phyloP scores from a whole-genome alignment of 108 stramenopile species.

The Nitzschia palea region DNA sequence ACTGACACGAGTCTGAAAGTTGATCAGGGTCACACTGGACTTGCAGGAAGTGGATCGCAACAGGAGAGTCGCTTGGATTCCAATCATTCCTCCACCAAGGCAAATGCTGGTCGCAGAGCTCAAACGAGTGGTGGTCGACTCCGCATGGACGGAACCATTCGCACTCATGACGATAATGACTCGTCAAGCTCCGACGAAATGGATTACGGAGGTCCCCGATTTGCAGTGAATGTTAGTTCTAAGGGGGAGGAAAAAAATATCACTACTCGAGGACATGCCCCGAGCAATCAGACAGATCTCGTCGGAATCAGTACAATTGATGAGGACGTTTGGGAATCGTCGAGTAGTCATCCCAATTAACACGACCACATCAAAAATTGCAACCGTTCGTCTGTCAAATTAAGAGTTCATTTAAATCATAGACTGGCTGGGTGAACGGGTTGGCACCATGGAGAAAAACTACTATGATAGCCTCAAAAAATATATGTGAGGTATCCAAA shows the following conservation, averaged over 20 bases:
- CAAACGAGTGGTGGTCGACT: neutral
- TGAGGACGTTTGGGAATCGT: neutral
- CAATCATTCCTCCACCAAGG: neutral
- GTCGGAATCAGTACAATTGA: too few relatives aligned
- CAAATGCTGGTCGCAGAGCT: neutral
- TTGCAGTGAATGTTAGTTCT: neutral
- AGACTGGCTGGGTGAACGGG: too few relatives aligned
- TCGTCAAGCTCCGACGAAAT: neutral
- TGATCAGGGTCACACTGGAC: neutral
- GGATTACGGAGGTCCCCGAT: neutral
- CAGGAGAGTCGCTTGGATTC: neutral
- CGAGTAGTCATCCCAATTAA: neutral
- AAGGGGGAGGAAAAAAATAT: neutral
- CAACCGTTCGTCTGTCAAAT: too few relatives aligned
- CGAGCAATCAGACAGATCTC: too few relatives aligned
- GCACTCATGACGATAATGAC: neutral
- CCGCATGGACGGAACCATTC: neutral
- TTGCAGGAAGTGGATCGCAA: neutral
- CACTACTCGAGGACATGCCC: too few relatives aligned
- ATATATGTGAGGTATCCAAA: too few relatives aligned
- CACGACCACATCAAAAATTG: neutral
- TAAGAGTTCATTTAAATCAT: too few relatives aligned
- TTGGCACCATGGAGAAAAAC: too few relatives aligned
- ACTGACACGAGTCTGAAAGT: neutral
- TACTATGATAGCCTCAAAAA: too few relatives aligned